Percentiles rank a stretch among this genome's conserved stretches.
These are phyloP conservation scores for Solidago caesia DNA, from an alignment of 129 eudicot species.

Conservation along the genomic window DNA sequence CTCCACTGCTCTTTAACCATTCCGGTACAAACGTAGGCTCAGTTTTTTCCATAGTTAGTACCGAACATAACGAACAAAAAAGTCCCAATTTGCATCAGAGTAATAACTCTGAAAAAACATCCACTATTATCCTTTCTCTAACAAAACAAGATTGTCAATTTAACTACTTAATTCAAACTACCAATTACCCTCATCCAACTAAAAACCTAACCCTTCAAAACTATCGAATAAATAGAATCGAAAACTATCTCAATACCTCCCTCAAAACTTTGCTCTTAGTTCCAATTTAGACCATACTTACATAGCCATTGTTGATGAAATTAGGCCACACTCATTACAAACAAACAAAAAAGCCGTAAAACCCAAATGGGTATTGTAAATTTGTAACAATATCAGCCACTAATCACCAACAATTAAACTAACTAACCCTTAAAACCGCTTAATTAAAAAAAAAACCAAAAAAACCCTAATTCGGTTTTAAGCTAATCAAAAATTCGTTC, in stretches of 20 bases:
- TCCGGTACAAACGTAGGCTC: slow-evolving; percentile 91
- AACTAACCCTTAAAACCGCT: slow-evolving; percentile 29
- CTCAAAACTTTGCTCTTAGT: slow-evolving; percentile 15
- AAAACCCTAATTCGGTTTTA: slow-evolving; percentile 19
- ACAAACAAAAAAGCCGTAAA: slow-evolving; percentile 51
- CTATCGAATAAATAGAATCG: slow-evolving; percentile 32
- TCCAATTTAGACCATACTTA: slow-evolving; percentile 27
- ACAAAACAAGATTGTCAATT: slow-evolving; percentile 18
- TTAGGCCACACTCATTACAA: slow-evolving; percentile 26
- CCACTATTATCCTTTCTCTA: slow-evolving; percentile 18
- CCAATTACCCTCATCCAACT: slow-evolving; percentile 16
- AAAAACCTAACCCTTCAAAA: slow-evolving; percentile 14
- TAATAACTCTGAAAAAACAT: slow-evolving; percentile 19
- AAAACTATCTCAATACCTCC: slow-evolving; percentile 21
- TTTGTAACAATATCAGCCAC: slow-evolving; percentile 14
- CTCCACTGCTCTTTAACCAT: slow-evolving; percentile 81
- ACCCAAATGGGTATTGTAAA: slow-evolving; percentile 20
- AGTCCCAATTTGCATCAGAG: slow-evolving; percentile 30
- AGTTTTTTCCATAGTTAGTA: slow-evolving; percentile 77
- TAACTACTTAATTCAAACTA: slow-evolving; percentile 10
- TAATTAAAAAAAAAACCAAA: slow-evolving; percentile 26
- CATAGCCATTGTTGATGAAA: slow-evolving; percentile 24
- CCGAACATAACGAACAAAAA: slow-evolving; percentile 46
- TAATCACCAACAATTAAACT: slow-evolving; percentile 21
- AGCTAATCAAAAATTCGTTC: slow-evolving; percentile 6